phyloP scores from a whole-genome alignment of 225 moss, liverwort and hornwort genomes.

The Bryoerythrophyllum caledonicum region DNA sequence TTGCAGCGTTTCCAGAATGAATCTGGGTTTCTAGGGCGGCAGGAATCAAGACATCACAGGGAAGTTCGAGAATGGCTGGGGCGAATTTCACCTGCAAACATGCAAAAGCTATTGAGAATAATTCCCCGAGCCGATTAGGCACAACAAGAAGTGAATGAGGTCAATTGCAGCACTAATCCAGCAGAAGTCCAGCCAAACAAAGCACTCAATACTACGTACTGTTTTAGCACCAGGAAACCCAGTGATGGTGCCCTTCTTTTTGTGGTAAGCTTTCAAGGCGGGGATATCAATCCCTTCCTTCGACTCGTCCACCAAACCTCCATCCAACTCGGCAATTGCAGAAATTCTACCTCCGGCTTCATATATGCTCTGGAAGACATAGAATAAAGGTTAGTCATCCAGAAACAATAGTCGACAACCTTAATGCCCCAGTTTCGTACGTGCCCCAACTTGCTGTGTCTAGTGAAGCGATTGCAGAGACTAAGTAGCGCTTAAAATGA shows the following conservation, averaged over 20 bases:
- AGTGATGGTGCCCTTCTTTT: slow-evolving; percentile 77
- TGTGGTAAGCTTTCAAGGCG: slow-evolving; percentile 61
- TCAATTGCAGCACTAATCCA: slow-evolving; percentile 13
- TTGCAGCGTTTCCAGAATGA: slow-evolving; percentile 79
- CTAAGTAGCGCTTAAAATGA: background rate
- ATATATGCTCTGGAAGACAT: slow-evolving; percentile 48
- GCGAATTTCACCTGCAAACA: slow-evolving; percentile 60
- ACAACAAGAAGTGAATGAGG: slow-evolving; percentile 2
- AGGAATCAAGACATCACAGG: slow-evolving; percentile 86
- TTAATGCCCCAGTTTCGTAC: background rate
- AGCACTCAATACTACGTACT: slow-evolving; percentile 40
- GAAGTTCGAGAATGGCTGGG: slow-evolving; percentile 67
- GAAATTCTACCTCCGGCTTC: slow-evolving; percentile 69
- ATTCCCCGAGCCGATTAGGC: background rate
- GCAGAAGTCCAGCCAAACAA: background rate
- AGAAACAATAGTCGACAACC: background rate
- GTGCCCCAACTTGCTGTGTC: slow-evolving; percentile 1
- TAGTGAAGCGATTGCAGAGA: slow-evolving; percentile 5
- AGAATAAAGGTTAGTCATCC: slow-evolving; percentile 8
- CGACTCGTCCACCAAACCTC: slow-evolving; percentile 76
- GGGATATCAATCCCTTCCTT: slow-evolving; percentile 64
- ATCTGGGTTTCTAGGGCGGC: slow-evolving; percentile 80
- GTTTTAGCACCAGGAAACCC: slow-evolving; percentile 81
- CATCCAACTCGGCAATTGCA: slow-evolving; percentile 78
- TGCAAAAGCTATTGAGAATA: slow-evolving; percentile 12